phyloP scores from a whole-genome alignment of 2,329 filamentous ascomycete species.

The Simplicillium aogashimaense region DNA sequence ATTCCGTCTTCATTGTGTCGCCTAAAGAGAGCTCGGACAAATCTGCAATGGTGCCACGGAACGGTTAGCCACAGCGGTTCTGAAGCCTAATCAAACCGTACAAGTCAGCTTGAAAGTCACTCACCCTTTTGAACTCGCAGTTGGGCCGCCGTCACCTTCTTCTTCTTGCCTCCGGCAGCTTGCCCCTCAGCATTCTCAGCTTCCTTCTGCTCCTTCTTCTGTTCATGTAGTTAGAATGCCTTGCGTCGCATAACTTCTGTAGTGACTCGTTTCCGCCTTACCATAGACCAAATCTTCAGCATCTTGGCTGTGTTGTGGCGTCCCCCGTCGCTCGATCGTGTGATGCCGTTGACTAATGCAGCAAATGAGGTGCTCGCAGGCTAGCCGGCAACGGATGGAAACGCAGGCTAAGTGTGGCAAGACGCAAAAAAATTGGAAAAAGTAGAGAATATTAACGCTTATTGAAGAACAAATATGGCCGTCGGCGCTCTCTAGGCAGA shows the following conservation, averaged over 20 bases:
- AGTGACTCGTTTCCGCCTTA: conserved; percentile 27
- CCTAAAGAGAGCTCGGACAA: conserved; percentile 72
- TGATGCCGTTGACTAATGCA: too few relatives aligned
- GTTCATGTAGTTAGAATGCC: too few relatives aligned
- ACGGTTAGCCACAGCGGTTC: neutral
- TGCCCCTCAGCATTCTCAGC: conserved; percentile 72
- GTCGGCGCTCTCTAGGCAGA: too few relatives aligned
- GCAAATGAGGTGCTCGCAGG: too few relatives aligned
- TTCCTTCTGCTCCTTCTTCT: conserved; percentile 96
- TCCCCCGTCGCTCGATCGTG: too few relatives aligned
- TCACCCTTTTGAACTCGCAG: conserved; percentile 94
- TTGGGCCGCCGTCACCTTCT: conserved; percentile 96
- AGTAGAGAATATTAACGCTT: too few relatives aligned
- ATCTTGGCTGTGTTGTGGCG: conserved; percentile 44
- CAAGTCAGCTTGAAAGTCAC: neutral
- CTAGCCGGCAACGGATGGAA: too few relatives aligned
- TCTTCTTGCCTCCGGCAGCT: conserved; percentile 73
- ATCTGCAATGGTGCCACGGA: conserved; percentile 37
- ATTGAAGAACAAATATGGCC: too few relatives aligned
- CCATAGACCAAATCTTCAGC: conserved; percentile 99
- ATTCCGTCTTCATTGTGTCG: conserved; percentile 70
- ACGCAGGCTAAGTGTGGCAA: too few relatives aligned
- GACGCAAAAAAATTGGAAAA: too few relatives aligned
- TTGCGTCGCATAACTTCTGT: too few relatives aligned
- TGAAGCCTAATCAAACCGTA: conserved; percentile 4